Base-by-base conservation (phyloP, 2,329 filamentous ascomycete species). In the Aspergillus tubingensis region DNA sequence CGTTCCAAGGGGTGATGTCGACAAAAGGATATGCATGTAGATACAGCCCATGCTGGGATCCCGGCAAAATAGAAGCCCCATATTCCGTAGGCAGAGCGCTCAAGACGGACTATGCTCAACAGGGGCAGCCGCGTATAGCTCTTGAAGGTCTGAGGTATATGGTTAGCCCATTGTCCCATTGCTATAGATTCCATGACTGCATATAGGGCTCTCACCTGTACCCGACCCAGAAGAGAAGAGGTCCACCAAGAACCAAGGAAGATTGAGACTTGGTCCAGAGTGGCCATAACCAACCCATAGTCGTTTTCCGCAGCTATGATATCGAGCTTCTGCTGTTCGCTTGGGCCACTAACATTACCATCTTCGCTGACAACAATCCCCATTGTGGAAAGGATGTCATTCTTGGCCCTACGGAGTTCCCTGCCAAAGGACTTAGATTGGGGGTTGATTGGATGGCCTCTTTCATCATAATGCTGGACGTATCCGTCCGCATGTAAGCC, bases 321-420 rank as follows among this genome's bases (percentile, higher is more conserved):
- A 32, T 75, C 71, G 17, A 79, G 67, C 54, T 73, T 76, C 59
- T 77, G 70, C 61, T 74, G 70, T 61, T 79, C 77, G 58, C 72
- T 74, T 36, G 72, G 68, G n/a, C 68, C 66, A 57, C 68, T 69
- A 25, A 71, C 59, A 39, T 70, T 75, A 15, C 74, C 71, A 64
- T 77, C 72, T 62, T 78, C 75, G 56, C 77, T 78, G 61, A 80
- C 77, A 41, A 81, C 78, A 41, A 82, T 77, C 3, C 80, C 80
- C 73, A 82, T 80, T 8, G 78, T 81, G 21, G 78, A 79, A 15
- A 82, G 72, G 32, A 82, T 79, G 62, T 82, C 80, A 72, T 83
- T 83, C 62, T 82, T 81, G 0, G 81, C 80, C 67, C 79, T 76
- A 53, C 77, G 71, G 7, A 81, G 74, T 53, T 76, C 73, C 43